phyloP scores from a whole-genome alignment of 106 monocot species.

The Gastrodia elata region DNA sequence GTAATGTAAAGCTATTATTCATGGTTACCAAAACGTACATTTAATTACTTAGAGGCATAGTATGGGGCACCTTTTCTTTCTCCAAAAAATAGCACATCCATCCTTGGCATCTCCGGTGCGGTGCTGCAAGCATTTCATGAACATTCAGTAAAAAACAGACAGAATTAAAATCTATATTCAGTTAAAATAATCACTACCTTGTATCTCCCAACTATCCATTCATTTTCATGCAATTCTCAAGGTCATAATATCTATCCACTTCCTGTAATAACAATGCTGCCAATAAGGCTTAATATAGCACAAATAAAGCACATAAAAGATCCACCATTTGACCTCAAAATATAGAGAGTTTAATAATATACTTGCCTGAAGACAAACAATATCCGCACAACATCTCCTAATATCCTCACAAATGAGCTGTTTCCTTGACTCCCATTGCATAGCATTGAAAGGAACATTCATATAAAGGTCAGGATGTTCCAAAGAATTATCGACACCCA shows the following conservation, averaged over 20 bases:
- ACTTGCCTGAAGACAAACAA: conserved; percentile 66
- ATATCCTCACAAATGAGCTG: conserved; percentile 45
- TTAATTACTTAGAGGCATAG: not conserved
- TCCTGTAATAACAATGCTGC: conserved; percentile 25
- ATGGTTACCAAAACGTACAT: not conserved
- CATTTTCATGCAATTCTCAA: conserved; percentile 23
- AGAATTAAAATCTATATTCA: not conserved
- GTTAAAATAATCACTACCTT: conserved; percentile 30
- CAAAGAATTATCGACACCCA: conserved; percentile 45
- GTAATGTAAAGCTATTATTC: conserved; percentile 2
- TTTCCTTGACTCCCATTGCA: conserved; percentile 49
- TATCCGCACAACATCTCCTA: conserved; percentile 38
- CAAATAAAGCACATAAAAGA: not conserved
- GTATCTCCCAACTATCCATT: conserved; percentile 50
- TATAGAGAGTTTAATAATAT: conserved; percentile 2
- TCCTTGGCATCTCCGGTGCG: conserved; percentile 54
- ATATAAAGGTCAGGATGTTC: conserved; percentile 49
- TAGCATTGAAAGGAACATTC: conserved; percentile 30
- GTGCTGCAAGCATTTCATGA: conserved; percentile 15
- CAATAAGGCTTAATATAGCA: not conserved
- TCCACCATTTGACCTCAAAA: not conserved
- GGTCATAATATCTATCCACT: conserved; percentile 50
- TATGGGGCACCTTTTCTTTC: conserved; percentile 25
- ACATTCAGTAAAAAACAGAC: not conserved
- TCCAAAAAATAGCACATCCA: conserved; percentile 78